phyloP scores from a whole-genome alignment of 2,329 filamentous ascomycete species.

The Cladophialophora exuberans region DNA sequence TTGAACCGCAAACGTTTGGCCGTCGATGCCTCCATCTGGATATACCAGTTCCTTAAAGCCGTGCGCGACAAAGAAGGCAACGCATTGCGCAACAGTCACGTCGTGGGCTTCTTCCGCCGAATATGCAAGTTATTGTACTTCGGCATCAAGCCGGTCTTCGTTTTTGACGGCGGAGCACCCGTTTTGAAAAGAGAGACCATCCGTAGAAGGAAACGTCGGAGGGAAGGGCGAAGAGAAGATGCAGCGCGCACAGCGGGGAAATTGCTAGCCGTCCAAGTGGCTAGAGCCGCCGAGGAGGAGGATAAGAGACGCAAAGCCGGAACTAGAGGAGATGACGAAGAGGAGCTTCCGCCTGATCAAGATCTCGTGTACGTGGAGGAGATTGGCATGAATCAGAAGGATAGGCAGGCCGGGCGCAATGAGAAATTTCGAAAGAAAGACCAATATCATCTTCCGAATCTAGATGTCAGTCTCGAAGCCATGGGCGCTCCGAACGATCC shows the following conservation, averaged over 20 bases:
- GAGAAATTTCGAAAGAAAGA: slow-evolving; percentile 80
- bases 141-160: slow-evolving; percentile 94
- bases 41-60: slow-evolving; percentile 98
- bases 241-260: slow-evolving; percentile 88
- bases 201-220: slow-evolving; percentile 71
- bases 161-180: slow-evolving; percentile 95
- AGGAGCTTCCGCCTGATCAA: slow-evolving; percentile 67
- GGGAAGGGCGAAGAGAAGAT: slow-evolving; percentile 91
- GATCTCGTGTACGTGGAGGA: slow-evolving; percentile 91
- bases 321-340: slow-evolving; percentile 47
- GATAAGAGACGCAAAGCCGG: slow-evolving; percentile 64
- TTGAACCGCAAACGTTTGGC: slow-evolving; percentile 95
- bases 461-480: slow-evolving; percentile 74
- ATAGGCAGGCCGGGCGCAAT: slow-evolving; percentile 68
- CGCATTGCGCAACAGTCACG: slow-evolving; percentile 90
- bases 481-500: slow-evolving; percentile 93
- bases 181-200: slow-evolving; percentile 90
- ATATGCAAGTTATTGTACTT: slow-evolving; percentile 98
- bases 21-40: slow-evolving; percentile 98
- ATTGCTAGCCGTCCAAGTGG: slow-evolving; percentile 91
- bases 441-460: slow-evolving; percentile 89
- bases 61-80: slow-evolving; percentile 98
- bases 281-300: slow-evolving; percentile 85
- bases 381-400: slow-evolving; percentile 74
- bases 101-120: slow-evolving; percentile 96